Evolutionary conservation across 345 rosid genomes (phyloP).

Genomic region (Eutrema yunnanense): DNA sequence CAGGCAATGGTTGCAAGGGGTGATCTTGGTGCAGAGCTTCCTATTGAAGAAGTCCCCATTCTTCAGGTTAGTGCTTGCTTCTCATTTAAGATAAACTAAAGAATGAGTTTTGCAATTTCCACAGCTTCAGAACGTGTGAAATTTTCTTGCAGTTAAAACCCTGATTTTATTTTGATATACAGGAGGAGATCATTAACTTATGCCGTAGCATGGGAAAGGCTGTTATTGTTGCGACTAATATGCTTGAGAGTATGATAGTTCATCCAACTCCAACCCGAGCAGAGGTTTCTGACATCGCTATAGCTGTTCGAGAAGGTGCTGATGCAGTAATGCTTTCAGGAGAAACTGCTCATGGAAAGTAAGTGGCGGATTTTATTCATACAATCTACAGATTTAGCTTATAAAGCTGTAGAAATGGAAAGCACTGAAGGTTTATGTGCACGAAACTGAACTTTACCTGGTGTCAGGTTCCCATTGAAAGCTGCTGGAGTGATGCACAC

Average conservation of each 20-base stretch:
- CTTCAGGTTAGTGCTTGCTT: conserved; percentile 59
- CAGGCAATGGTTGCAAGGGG: conserved; percentile 99
- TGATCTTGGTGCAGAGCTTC: conserved; percentile 99
- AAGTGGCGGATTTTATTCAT: conserved; percentile 25
- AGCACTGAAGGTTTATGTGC: not conserved
- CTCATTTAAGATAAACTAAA: conserved; percentile 1
- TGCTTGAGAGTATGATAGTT: conserved; percentile 99
- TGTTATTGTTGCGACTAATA: conserved; percentile 97
- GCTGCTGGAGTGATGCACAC: conserved; percentile 99
- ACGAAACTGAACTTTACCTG: conserved; percentile 13
- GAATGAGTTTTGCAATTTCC: not conserved
- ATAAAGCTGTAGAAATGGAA: not conserved
- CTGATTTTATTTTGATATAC: conserved; percentile 16
- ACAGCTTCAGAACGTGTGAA: not conserved
- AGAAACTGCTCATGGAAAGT: conserved; percentile 99
- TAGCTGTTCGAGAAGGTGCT: conserved; percentile 97
- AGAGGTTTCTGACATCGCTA: conserved; percentile 98
- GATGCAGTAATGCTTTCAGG: conserved; percentile 99
- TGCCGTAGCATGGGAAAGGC: conserved; percentile 99
- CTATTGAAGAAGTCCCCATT: conserved; percentile 98
- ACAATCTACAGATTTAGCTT: not conserved
- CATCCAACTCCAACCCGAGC: conserved; percentile 99
- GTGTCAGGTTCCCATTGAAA: conserved; percentile 75
- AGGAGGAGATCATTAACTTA: conserved; percentile 85
- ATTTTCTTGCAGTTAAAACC: conserved; percentile 2